Evolutionary conservation across 768 basidiomycete species (phyloP).

Genomic region (Boletus pseudo-olivaceus): DNA sequence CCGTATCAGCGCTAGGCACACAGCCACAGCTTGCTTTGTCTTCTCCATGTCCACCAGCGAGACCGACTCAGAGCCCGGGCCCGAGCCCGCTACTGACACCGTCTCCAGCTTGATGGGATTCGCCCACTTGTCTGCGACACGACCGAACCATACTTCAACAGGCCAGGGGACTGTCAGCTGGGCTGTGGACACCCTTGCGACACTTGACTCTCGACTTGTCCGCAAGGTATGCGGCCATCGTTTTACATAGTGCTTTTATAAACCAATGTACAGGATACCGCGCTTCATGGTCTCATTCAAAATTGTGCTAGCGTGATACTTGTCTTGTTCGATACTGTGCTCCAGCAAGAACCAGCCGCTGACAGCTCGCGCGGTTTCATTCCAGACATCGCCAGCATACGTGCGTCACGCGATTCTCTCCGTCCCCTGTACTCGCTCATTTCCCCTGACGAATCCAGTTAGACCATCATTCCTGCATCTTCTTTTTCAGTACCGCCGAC

Average conservation of each 20-base stretch:
- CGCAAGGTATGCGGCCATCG: slow-evolving; percentile 21
- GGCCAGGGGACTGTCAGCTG: slow-evolving; percentile 15
- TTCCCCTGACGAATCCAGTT: slow-evolving; percentile 24
- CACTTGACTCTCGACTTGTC: slow-evolving; percentile 29
- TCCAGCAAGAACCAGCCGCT: slow-evolving; percentile 3
- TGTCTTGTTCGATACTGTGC: slow-evolving; percentile 28
- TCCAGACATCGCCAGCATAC: slow-evolving; percentile 13
- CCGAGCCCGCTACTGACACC: slow-evolving; percentile 11
- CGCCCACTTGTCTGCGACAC: slow-evolving; percentile 15
- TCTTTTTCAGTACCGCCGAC: slow-evolving; percentile 51
- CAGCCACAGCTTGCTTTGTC: neutral
- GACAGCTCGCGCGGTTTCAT: slow-evolving; percentile 8
- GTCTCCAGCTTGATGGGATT: slow-evolving; percentile 19
- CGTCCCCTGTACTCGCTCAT: slow-evolving; percentile 1
- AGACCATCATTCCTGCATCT: slow-evolving; percentile 29
- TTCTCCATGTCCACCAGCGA: slow-evolving; percentile 41
- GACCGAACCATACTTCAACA: neutral
- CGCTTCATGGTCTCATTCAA: slow-evolving; percentile 34
- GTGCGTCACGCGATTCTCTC: slow-evolving; percentile 12
- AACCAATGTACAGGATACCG: slow-evolving; percentile 27
- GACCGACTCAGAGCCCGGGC: slow-evolving; percentile 59
- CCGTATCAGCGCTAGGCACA: neutral
- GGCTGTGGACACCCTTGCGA: slow-evolving; percentile 23
- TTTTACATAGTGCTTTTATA: neutral
- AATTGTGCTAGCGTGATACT: slow-evolving; percentile 33